A percentile compares a stretch with the other conserved stretches of the same genome.
phyloP scores from a whole-genome alignment of 768 basidiomycete species.

The Amanita pseudoporphyria region DNA sequence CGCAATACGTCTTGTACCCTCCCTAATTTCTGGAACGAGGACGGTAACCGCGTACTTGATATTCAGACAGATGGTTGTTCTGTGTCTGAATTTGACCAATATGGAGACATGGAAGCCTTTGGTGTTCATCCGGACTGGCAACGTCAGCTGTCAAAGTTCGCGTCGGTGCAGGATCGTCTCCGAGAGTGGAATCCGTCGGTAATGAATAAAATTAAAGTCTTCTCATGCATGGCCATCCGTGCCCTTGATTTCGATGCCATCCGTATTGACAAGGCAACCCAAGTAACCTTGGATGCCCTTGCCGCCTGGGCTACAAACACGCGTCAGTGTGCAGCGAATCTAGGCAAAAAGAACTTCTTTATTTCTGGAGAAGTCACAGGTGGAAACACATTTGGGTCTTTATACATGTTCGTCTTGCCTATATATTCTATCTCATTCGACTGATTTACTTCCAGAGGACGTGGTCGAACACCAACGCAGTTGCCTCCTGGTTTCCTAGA shows the following conservation, averaged over 20 bases:
- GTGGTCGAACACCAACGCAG: slow-evolving; percentile 75
- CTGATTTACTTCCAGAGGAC: slow-evolving; percentile 44
- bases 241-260: slow-evolving; percentile 90
- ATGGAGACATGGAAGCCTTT: slow-evolving; percentile 95
- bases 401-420: slow-evolving; percentile 59
- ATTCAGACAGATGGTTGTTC: slow-evolving; percentile 63
- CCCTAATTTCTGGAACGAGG: slow-evolving; percentile 75
- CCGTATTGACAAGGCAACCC: slow-evolving; percentile 92
- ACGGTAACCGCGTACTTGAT: slow-evolving; percentile 47
- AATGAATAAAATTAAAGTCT: slow-evolving; percentile 65
- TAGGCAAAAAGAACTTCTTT: slow-evolving; percentile 82
- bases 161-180: slow-evolving; percentile 92
- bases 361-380: slow-evolving; percentile 93
- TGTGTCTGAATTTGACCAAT: slow-evolving; percentile 86
- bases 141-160: slow-evolving; percentile 91
- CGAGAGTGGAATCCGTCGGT: slow-evolving; percentile 84
- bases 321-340: slow-evolving; percentile 56
- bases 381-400: slow-evolving; percentile 80
- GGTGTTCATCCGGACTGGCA: slow-evolving; percentile 94
- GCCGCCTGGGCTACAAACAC: slow-evolving; percentile 68
- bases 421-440: not conserved
- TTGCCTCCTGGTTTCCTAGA: slow-evolving; percentile 56
- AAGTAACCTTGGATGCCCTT: slow-evolving; percentile 78
- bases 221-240: slow-evolving; percentile 80
- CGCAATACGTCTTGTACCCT: slow-evolving; percentile 69